phyloP scores from a whole-genome alignment of 2,329 filamentous ascomycete species.

The Fusarium verrucosum region DNA sequence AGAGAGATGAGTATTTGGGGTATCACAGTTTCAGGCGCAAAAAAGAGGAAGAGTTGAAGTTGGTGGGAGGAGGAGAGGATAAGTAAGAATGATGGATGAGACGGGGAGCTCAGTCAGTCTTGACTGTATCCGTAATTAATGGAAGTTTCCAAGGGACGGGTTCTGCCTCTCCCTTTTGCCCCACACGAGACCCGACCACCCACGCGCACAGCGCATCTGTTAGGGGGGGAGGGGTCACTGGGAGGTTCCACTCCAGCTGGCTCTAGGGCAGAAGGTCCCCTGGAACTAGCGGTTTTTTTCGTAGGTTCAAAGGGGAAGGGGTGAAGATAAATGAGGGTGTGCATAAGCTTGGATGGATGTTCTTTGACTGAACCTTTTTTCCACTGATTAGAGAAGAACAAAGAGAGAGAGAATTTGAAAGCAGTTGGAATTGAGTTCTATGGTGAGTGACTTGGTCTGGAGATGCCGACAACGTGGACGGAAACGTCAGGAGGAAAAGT shows the following conservation, averaged over 20 bases:
- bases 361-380: constrained; percentile 10
- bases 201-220: constrained; percentile 24
- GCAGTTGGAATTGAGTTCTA: not conserved
- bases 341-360: constrained; percentile 10
- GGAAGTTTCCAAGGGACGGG: constrained; percentile 33
- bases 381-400: constrained; percentile 5
- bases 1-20: not conserved
- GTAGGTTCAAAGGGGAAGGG: not conserved
- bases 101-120: constrained; percentile 21
- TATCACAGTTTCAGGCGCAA: constrained; percentile 11
- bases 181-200: constrained; percentile 11
- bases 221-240: constrained; percentile 13
- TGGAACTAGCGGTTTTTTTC: constrained; percentile 25
- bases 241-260: constrained; percentile 5
- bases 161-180: constrained; percentile 21
- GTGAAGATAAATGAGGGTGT: constrained; percentile 7
- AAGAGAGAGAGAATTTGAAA: constrained; percentile 1
- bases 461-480: constrained; percentile 16
- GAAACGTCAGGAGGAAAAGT: constrained; percentile 25
- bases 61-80: not conserved
- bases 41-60: not conserved
- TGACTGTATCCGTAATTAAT: constrained; percentile 19
- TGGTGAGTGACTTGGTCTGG: constrained; percentile 6
- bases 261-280: constrained; percentile 27
- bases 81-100: not conserved